Base-by-base conservation (phyloP, 768 basidiomycete genomes). In the Lentinula sp. region DNA sequence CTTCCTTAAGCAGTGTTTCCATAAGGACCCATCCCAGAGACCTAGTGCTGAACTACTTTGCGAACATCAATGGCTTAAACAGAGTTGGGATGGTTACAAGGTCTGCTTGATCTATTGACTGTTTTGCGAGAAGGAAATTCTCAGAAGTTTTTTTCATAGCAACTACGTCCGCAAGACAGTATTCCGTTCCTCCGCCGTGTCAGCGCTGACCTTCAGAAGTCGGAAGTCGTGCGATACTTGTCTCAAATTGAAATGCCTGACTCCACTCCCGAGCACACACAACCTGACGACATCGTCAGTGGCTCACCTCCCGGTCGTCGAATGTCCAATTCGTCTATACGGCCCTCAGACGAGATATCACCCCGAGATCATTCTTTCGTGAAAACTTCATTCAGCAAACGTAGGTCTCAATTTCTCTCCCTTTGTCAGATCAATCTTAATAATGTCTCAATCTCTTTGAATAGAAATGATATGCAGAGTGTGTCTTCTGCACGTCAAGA, bases 141-240 rank as follows among this genome's bases (percentile, higher is more conserved):
- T 59, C 28, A 28, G 16, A 50, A 59, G 54, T 5, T 65, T 32
- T 55, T 62, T 53, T 56, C 61, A 16, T 62, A 89, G 87, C 88
- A 93, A 66, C 76, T 96, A 34, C 89, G 92, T 23, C 91, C 90
- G 52, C 91, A 97, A 69, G 96, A 98, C 69, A 95, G 92, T 69
- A 91, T 98, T 39, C 96, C 96, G 9, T 97, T 97, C 80, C 78
- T 97, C 11, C 88, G 94, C 34, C 88, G 95, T 4, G 88, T 97
- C 69, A 95, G 93, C 70, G 80, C 86, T 61, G 95, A 97, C 68
- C 70, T 93, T 59, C 87, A 90, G 62, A 91, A 88, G 72, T 77
- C 83, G 18, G 89, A 91, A 52, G 79, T 76, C 48, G 75, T 82
- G 55, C 84, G 84, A 55, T 81, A 84, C 62, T 68, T 80, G 32